Conservation (phyloP, 108 stramenopile species). For the Cyclostephanos invisitatus region DNA sequence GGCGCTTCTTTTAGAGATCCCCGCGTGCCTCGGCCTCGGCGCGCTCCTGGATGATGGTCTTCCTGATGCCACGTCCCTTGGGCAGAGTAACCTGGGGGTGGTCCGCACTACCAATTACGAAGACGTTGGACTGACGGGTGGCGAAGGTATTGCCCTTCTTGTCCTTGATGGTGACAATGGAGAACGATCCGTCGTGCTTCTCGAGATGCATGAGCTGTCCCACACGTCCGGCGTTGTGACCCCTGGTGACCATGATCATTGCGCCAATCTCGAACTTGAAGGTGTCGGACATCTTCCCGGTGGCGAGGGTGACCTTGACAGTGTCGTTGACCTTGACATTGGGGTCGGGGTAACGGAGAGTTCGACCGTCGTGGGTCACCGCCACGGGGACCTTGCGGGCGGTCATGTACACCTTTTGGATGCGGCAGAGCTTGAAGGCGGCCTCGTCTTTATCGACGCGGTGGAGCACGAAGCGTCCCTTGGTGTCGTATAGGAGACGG, state of each 20-base stretch:
- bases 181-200: conserved; percentile 98
- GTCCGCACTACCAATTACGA: conserved; percentile 93
- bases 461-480: conserved; percentile 98
- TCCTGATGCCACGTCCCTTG: conserved; percentile 99
- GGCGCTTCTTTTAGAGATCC: conserved; percentile 44
- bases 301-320: conserved; percentile 95
- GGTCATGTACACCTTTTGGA: conserved; percentile 89
- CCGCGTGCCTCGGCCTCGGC: conserved; percentile 86
- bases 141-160: conserved; percentile 95
- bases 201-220: conserved; percentile 96
- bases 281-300: conserved; percentile 94
- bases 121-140: conserved; percentile 94
- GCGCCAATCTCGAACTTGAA: conserved; percentile 97
- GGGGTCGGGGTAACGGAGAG: conserved; percentile 99
- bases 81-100: conserved; percentile 93
- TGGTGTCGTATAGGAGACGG: conserved; percentile 98
- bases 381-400: conserved; percentile 96
- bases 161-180: conserved; percentile 98
- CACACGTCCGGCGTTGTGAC: conserved; percentile 97
- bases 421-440: conserved; percentile 98
- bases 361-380: conserved; percentile 99
- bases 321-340: conserved; percentile 97
- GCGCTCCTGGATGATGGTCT: conserved; percentile 97
- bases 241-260: conserved; percentile 94
- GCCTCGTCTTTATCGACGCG: conserved; percentile 92